A percentile compares a stretch with the other conserved stretches of the same genome.
phyloP scores from a whole-genome alignment of 495 filamentous ascomycete genomes.

The Neurospora terricola region DNA sequence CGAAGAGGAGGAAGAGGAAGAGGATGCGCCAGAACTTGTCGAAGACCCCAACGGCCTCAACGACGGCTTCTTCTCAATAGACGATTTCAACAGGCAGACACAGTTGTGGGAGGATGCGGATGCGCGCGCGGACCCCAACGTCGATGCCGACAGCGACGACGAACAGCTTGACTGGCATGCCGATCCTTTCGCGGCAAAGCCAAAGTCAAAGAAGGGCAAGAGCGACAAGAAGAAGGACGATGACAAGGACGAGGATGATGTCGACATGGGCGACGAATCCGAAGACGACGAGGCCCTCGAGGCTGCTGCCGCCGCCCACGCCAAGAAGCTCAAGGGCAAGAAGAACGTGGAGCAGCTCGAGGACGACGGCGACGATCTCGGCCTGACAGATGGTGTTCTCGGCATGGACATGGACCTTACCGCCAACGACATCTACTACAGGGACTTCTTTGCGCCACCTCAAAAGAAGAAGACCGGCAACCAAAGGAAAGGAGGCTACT shows the following conservation, averaged over 20 bases:
- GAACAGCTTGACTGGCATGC: conserved; percentile 79
- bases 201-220: conserved; percentile 1
- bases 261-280: conserved; percentile 42
- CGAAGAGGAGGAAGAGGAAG: conserved; percentile 22
- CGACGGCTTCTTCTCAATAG: conserved; percentile 96
- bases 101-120: conserved; percentile 81
- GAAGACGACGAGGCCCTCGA: conserved; percentile 6
- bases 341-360: conserved; percentile 20
- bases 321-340: conserved; percentile 3
- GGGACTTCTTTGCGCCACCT: conserved; percentile 84
- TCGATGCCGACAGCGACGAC: conserved; percentile 56
- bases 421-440: conserved; percentile 78
- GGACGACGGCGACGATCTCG: conserved; percentile 45
- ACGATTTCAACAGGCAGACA: conserved; percentile 91
- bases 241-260: conserved; percentile 9
- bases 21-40: conserved; percentile 31
- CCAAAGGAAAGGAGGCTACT: conserved; percentile 1
- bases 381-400: conserved; percentile 38
- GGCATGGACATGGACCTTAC: conserved; percentile 50
- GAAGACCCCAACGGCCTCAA: conserved; percentile 57
- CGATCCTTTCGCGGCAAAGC: conserved; percentile 44
- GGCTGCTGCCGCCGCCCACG: not conserved
- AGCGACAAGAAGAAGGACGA: conserved; percentile 6
- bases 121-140: conserved; percentile 49
- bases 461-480: conserved; percentile 45